Conservation (phyloP, 768 basidiomycete genomes). For the Rhizopogon rudus region DNA sequence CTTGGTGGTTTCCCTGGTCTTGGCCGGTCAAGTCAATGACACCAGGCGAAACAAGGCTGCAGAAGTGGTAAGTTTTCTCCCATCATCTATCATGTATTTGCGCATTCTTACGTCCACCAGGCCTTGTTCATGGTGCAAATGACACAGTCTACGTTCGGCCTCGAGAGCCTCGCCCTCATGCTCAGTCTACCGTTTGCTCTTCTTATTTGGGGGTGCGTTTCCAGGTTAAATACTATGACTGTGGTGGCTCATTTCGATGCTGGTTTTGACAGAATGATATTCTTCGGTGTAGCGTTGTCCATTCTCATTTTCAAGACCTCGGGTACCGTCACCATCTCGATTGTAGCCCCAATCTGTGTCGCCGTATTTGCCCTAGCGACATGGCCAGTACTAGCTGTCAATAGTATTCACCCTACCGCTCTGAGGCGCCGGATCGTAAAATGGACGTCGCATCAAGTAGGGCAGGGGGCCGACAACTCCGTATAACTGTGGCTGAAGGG, state of each 20-base stretch:
- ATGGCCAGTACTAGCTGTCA: constrained; percentile 2
- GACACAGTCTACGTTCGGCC: constrained; percentile 21
- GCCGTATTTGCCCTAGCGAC: neutral
- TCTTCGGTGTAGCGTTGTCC: constrained; percentile 3
- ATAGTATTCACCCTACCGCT: neutral
- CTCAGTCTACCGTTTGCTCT: constrained; percentile 46
- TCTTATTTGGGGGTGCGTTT: constrained; percentile 47
- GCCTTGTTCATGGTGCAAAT: constrained; percentile 5
- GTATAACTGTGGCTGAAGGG: too few relatives aligned
- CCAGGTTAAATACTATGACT: neutral
- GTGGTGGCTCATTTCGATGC: neutral
- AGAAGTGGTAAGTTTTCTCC: constrained; percentile 27
- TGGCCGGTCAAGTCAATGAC: constrained; percentile 18
- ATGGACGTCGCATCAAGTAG: too few relatives aligned
- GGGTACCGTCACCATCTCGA: neutral
- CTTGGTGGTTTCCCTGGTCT: constrained; percentile 3
- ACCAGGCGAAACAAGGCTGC: constrained; percentile 14
- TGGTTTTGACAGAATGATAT: neutral
- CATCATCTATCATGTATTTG: neutral
- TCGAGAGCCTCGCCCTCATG: constrained; percentile 41
- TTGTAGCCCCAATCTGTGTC: neutral
- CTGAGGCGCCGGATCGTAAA: neutral
- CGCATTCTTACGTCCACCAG: neutral
- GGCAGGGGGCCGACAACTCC: too few relatives aligned
- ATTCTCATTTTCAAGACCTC: neutral